phyloP scores from a whole-genome alignment of 345 rosid genomes.

The Kandelia obovata region DNA sequence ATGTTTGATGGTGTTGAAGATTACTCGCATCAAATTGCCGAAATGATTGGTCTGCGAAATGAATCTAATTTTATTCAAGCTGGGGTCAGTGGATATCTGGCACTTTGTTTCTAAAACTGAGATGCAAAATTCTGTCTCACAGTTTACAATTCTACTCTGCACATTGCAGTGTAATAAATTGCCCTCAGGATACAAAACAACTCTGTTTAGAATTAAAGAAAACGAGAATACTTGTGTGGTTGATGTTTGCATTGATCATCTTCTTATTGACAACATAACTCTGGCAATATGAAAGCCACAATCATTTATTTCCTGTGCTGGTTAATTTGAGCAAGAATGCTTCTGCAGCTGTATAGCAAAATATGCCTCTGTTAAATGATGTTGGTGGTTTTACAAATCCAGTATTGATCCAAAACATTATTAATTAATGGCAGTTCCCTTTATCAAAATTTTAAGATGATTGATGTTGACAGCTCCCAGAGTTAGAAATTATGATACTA shows the following conservation, averaged over 20 bases:
- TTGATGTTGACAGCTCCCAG: too few relatives aligned
- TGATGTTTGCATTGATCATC: neutral
- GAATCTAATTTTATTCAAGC: slow-evolving; percentile 80
- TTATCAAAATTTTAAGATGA: too few relatives aligned
- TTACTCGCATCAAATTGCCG: slow-evolving; percentile 94
- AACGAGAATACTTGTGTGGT: neutral
- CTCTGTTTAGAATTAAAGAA: neutral
- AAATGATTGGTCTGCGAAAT: slow-evolving; percentile 88
- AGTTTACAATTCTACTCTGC: too few relatives aligned
- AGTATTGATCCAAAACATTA: too few relatives aligned
- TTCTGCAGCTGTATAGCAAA: too few relatives aligned
- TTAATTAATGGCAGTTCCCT: too few relatives aligned
- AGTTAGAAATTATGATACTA: neutral
- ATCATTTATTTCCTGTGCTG: neutral
- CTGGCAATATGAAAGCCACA: neutral
- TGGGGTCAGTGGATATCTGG: slow-evolving; percentile 54
- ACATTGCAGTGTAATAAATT: too few relatives aligned
- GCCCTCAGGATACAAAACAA: too few relatives aligned
- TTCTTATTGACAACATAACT: neutral
- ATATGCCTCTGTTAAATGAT: too few relatives aligned
- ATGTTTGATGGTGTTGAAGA: slow-evolving; percentile 96
- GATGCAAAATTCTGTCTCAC: too few relatives aligned
- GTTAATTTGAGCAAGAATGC: too few relatives aligned
- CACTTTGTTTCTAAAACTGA: neutral
- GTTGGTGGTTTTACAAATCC: too few relatives aligned